Base-by-base conservation (phyloP, 2,329 filamentous ascomycete species). In the Seiridium cupressi region DNA sequence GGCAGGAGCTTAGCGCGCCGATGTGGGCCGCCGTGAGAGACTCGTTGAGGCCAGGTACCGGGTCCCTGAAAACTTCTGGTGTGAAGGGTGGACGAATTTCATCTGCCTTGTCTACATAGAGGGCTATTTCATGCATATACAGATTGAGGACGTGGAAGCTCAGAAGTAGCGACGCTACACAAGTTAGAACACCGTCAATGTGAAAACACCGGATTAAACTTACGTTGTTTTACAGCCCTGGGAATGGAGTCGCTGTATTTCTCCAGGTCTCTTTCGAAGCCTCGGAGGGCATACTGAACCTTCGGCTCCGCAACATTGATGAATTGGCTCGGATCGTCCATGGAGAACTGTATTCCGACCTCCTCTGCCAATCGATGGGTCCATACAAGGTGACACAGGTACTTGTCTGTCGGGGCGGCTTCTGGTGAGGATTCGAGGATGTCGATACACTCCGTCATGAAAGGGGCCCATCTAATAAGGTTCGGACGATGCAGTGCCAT, bases 121-220 rank as follows among this genome's bases (percentile, higher is more conserved):
- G 84, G 3, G 85, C 87, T 58, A 91, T 85, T 72, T 93, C 91
- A 70, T 93, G 89, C 77, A 93, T 87, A 70, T 90, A 92, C 3
- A 93, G 77, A 62, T 82, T 89, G 42, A 91, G 71, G 2, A 89
- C 82, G 63, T 88, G 79, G 64, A 91, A 87, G 62, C 84, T 84
- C 64, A 92, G 81, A 18, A 78, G 76, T 51, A 92, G 77, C 0
- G 85, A 81, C n/a, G 84, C 88, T 88, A 69, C 60, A 46, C 9
- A 6, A 10, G 10, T 58, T 32, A 58, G 55, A 26, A 32, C 13
- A 3, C 5, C 2, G 36, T 48, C 5, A 3, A 9, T 18, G 59
- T 2, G 6, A 6, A 8, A 4, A 34, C 40, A 38, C 35, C 54
- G 11, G 35, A 26, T 18, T 31, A 47, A n/a, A 77, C 86, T 74